Conservation (phyloP, 2,329 filamentous ascomycete genomes). For the Talaromyces sp. region DNA sequence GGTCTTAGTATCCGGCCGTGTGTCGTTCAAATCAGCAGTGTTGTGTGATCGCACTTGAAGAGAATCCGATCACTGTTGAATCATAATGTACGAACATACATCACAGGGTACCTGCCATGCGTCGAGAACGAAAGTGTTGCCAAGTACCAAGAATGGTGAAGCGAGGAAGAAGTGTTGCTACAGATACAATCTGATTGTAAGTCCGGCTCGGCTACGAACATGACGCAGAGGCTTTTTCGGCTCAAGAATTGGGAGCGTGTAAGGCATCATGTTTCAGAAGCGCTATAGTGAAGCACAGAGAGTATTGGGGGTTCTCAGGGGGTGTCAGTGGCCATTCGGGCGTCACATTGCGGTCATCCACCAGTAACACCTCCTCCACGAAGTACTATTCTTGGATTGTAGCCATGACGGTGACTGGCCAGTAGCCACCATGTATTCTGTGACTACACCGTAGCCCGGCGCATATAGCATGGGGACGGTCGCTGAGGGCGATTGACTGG, state of each 20-base stretch:
- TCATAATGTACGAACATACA: conserved; percentile 1
- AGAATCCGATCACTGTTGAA: background rate
- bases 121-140: background rate
- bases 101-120: background rate
- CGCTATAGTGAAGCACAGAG: conserved; percentile 12
- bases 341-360: background rate
- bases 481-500: background rate
- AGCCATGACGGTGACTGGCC: background rate
- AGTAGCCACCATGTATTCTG: background rate
- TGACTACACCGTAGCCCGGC: background rate
- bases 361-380: background rate
- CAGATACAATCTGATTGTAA: background rate
- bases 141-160: background rate
- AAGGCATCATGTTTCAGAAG: conserved; percentile 13
- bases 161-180: background rate
- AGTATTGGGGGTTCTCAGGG: conserved; percentile 6
- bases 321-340: conserved; percentile 1
- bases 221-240: background rate
- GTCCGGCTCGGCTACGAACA: background rate
- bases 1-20: background rate
- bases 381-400: background rate
- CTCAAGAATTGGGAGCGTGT: background rate
- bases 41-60: background rate
- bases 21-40: background rate
- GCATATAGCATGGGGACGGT: background rate